A percentile compares a stretch with the other conserved stretches of the same genome.
phyloP scores from a whole-genome alignment of 208 protist species.

The Acanthamoeba lenticulata region DNA sequence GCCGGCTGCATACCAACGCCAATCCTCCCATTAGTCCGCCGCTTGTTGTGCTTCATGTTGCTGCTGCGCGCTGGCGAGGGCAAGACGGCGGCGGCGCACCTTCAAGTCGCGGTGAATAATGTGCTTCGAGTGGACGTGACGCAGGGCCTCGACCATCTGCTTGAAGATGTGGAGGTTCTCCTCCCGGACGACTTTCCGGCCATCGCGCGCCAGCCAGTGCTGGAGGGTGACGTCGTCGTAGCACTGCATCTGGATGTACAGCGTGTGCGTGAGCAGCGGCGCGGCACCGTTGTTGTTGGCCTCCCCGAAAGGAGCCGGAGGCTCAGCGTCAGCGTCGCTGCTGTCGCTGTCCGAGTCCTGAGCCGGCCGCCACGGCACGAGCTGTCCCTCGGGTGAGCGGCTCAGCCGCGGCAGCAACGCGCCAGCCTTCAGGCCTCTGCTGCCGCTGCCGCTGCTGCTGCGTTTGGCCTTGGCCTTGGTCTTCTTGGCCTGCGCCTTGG shows the following conservation, averaged over 20 bases:
- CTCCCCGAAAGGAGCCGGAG: too few relatives aligned
- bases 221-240: conserved; percentile 44
- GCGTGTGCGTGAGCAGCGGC: conserved; percentile 15
- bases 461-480: neutral
- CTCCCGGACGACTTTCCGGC: neutral
- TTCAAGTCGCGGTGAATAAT: conserved; percentile 40
- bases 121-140: neutral
- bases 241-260: conserved; percentile 53
- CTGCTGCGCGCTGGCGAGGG: too few relatives aligned
- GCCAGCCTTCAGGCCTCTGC: neutral
- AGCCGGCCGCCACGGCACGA: neutral
- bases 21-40: too few relatives aligned
- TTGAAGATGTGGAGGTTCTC: conserved; percentile 48
- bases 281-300: neutral
- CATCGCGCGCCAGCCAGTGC: conserved; percentile 6
- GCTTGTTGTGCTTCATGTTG: too few relatives aligned
- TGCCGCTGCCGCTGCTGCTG: neutral
- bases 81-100: too few relatives aligned
- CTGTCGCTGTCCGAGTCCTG: too few relatives aligned
- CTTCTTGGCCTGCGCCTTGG: neutral
- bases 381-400: neutral
- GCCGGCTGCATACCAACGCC: neutral
- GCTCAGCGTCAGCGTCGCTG: neutral
- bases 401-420: neutral
- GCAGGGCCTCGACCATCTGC: conserved; percentile 12